A percentile compares a stretch with the other conserved stretches of the same genome.
Evolutionary conservation across 2,329 filamentous ascomycete species (phyloP).

Genomic region (Dryadomyces sulphureus): DNA sequence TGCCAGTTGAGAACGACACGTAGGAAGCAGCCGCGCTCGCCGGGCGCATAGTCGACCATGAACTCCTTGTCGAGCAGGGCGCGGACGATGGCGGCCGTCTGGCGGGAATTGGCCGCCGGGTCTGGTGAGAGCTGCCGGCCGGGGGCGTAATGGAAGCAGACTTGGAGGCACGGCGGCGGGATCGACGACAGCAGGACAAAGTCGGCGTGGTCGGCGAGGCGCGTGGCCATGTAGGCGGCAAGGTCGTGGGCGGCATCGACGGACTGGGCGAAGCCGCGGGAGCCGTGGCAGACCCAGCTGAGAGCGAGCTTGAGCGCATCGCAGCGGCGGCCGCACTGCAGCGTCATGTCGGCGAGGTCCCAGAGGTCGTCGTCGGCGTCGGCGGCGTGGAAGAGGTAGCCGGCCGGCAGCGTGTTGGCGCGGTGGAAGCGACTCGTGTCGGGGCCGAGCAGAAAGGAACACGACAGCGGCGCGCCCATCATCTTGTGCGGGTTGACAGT

Average conservation of each 20-base stretch:
- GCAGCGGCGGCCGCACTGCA: conserved; percentile 80
- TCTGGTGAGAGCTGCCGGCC: too few relatives aligned
- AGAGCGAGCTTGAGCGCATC: conserved; percentile 81
- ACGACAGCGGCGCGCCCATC: conserved; percentile 82
- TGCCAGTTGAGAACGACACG: conserved; percentile 45
- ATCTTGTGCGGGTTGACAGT: conserved; percentile 96
- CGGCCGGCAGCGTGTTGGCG: conserved; percentile 76
- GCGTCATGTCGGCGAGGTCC: conserved; percentile 83
- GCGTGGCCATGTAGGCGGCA: conserved; percentile 51
- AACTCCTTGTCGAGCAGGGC: conserved; percentile 34
- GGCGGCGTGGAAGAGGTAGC: conserved; percentile 62
- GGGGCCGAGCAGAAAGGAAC: conserved; percentile 69
- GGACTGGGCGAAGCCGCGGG: conserved; percentile 52
- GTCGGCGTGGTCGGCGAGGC: conserved; percentile 33
- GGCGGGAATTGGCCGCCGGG: too few relatives aligned
- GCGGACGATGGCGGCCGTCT: conserved; percentile 24
- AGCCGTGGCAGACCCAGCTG: conserved; percentile 80
- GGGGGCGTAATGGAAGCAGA: conserved; percentile 87
- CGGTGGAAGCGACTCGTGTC: conserved; percentile 65
- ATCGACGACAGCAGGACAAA: conserved; percentile 61
- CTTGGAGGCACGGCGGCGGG: conserved; percentile 77
- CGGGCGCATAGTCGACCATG: conserved; percentile 49
- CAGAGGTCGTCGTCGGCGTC: conserved; percentile 54
- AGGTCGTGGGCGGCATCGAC: conserved; percentile 59
- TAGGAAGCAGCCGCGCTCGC: conserved; percentile 39